These are phyloP conservation scores for Plasmodium gallinaceum DNA, from an alignment of 169 alveolate genomes.

Conservation along the genomic window DNA sequence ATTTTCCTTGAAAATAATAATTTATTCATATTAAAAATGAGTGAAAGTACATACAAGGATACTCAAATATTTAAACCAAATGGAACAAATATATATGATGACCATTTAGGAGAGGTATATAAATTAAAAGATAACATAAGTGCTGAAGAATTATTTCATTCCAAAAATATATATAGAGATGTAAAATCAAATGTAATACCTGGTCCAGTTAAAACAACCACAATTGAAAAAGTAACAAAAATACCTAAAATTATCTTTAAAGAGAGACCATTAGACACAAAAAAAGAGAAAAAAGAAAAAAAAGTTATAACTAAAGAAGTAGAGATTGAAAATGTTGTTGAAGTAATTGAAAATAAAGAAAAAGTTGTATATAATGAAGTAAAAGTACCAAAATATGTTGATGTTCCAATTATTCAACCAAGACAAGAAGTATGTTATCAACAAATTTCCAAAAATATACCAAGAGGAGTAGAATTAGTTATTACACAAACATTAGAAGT, in stretches of 20 bases:
- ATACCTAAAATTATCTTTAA: slow-evolving; percentile 21
- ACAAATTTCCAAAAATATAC: slow-evolving; percentile 26
- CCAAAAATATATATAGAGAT: slow-evolving; percentile 21
- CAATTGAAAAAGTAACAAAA: slow-evolving; percentile 39
- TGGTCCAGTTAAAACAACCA: slow-evolving; percentile 35
- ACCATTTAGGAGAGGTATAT: not conserved
- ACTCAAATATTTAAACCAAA: slow-evolving; percentile 13
- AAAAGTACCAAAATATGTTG: slow-evolving; percentile 29
- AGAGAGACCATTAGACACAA: slow-evolving; percentile 13
- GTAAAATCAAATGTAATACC: slow-evolving; percentile 21
- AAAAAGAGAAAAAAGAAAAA: slow-evolving; percentile 4
- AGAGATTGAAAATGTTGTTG: slow-evolving; percentile 8
- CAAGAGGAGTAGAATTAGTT: slow-evolving; percentile 42
- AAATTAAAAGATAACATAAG: not conserved
- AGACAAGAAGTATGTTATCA: slow-evolving; percentile 50
- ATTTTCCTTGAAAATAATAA: too few species aligned
- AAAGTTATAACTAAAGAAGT: slow-evolving; percentile 12
- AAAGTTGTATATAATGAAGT: slow-evolving; percentile 36
- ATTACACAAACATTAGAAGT: slow-evolving; percentile 28
- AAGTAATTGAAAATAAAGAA: slow-evolving; percentile 30
- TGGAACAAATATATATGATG: slow-evolving; percentile 3
- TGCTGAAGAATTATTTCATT: slow-evolving; percentile 21
- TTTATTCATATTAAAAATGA: not conserved
- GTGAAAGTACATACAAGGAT: not conserved
- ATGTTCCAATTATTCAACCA: slow-evolving; percentile 31